These are phyloP conservation scores for Rhizopus sp. DNA, from an alignment of 371 early-diverging fungal genomes.

Conservation along the genomic window DNA sequence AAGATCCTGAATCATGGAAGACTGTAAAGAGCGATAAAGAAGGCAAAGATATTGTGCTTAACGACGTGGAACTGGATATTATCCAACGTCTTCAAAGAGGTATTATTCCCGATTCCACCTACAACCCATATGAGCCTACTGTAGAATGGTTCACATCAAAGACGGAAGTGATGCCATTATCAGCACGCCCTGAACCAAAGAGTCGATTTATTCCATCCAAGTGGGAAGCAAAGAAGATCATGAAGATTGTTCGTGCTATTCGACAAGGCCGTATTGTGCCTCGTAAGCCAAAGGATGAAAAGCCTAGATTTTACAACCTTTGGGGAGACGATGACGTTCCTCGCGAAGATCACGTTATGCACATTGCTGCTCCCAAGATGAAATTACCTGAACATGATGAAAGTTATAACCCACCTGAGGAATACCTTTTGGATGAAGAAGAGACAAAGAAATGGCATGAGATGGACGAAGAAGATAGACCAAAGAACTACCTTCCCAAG, in stretches of 20 bases:
- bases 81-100: slow-evolving; percentile 84
- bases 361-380: slow-evolving; percentile 92
- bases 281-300: slow-evolving; percentile 61
- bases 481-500: slow-evolving; percentile 82
- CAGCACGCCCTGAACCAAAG: slow-evolving; percentile 91
- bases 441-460: slow-evolving; percentile 81
- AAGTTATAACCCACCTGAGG: slow-evolving; percentile 98
- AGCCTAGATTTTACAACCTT: slow-evolving; percentile 80
- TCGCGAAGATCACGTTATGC: slow-evolving; percentile 69
- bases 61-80: slow-evolving; percentile 89
- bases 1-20: slow-evolving; percentile 91
- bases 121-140: slow-evolving; percentile 89
- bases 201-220: slow-evolving; percentile 94
- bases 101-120: slow-evolving; percentile 79
- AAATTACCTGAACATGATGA: slow-evolving; percentile 89
- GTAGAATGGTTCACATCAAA: slow-evolving; percentile 94
- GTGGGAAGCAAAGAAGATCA: slow-evolving; percentile 88
- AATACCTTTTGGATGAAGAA: slow-evolving; percentile 85
- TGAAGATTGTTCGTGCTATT: slow-evolving; percentile 96
- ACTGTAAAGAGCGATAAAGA: slow-evolving; percentile 82
- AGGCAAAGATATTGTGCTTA: slow-evolving; percentile 80
- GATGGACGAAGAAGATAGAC: slow-evolving; percentile 78
- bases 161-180: slow-evolving; percentile 77
- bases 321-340: slow-evolving; percentile 77
- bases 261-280: slow-evolving; percentile 83